Percentiles rank a stretch among this genome's conserved stretches.
Evolutionary conservation across 176 grass and related monocot species (phyloP).

Genomic region (Oryza punctata): DNA sequence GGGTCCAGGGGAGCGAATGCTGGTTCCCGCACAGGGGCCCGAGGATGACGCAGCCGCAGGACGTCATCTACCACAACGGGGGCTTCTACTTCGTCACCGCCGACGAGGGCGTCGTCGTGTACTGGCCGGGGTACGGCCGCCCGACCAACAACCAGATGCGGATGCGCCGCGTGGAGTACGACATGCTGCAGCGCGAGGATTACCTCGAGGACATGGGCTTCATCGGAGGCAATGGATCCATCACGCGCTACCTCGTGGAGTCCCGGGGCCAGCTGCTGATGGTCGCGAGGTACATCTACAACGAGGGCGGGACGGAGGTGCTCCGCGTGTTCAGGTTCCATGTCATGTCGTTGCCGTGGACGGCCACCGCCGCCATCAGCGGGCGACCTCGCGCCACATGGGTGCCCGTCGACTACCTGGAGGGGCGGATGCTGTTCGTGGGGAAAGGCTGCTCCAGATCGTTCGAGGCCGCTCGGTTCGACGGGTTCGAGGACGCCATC

Average conservation of each 20-base stretch:
- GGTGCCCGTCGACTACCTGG: neutral
- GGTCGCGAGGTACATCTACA: constrained; percentile 39
- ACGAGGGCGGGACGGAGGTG: neutral
- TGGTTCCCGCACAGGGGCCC: neutral
- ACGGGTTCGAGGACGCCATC: constrained; percentile 20
- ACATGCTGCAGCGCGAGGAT: constrained; percentile 25
- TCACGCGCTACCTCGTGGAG: constrained; percentile 40
- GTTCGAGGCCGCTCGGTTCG: constrained; percentile 28
- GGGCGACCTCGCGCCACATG: neutral
- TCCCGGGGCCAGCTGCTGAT: constrained; percentile 42
- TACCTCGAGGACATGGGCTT: neutral
- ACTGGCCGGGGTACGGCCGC: neutral
- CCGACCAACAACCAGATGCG: neutral
- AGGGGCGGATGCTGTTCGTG: constrained; percentile 48
- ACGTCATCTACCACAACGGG: constrained; percentile 20
- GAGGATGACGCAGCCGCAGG: neutral
- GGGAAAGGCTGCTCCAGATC: constrained; percentile 46
- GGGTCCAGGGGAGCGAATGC: neutral
- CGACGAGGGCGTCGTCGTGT: constrained; percentile 14
- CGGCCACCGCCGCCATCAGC: neutral
- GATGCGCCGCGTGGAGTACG: neutral
- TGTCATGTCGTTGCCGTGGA: neutral
- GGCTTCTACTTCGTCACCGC: constrained; percentile 38
- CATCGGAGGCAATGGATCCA: neutral
- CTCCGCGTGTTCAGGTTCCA: constrained; percentile 41